A percentile compares a stretch with the other conserved stretches of the same genome.
These are phyloP conservation scores for Dothidotthia symphoricarpi DNA, from an alignment of 2,329 filamentous ascomycete genomes.

Conservation along the genomic window DNA sequence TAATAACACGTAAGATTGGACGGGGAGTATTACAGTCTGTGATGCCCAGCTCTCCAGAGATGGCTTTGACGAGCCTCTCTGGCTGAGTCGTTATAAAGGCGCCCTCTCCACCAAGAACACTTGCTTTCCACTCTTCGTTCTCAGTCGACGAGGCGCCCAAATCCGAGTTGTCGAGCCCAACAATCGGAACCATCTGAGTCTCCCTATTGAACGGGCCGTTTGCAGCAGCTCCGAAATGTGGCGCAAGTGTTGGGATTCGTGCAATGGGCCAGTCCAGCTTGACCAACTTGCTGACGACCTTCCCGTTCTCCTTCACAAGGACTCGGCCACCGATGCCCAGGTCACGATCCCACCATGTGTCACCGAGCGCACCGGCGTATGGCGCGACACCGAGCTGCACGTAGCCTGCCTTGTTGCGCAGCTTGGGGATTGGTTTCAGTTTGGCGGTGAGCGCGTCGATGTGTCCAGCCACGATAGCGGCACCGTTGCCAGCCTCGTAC, in stretches of 20 bases:
- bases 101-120: conserved; percentile 59
- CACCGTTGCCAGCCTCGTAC: conserved; percentile 81
- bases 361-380: conserved; percentile 83
- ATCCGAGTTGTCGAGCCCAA: conserved; percentile 78
- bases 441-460: conserved; percentile 88
- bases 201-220: conserved; percentile 74
- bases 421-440: conserved; percentile 84
- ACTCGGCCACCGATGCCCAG: conserved; percentile 87
- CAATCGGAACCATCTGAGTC: conserved; percentile 90
- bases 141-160: conserved; percentile 34
- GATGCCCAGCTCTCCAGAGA: conserved; percentile 75
- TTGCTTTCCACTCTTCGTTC: conserved; percentile 42
- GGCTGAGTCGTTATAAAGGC: conserved; percentile 84
- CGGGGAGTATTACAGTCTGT: conserved; percentile 51
- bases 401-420: conserved; percentile 82
- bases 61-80: conserved; percentile 76
- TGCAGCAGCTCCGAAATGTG: conserved; percentile 80
- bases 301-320: conserved; percentile 74
- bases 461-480: conserved; percentile 86
- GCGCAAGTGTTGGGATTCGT: conserved; percentile 84
- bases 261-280: conserved; percentile 93
- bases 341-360: conserved; percentile 97
- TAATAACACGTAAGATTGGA: not conserved
- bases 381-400: conserved; percentile 87
- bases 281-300: conserved; percentile 77